Conservation (phyloP, 176 grass and related monocot genomes). For the Eragrostis curvula region DNA sequence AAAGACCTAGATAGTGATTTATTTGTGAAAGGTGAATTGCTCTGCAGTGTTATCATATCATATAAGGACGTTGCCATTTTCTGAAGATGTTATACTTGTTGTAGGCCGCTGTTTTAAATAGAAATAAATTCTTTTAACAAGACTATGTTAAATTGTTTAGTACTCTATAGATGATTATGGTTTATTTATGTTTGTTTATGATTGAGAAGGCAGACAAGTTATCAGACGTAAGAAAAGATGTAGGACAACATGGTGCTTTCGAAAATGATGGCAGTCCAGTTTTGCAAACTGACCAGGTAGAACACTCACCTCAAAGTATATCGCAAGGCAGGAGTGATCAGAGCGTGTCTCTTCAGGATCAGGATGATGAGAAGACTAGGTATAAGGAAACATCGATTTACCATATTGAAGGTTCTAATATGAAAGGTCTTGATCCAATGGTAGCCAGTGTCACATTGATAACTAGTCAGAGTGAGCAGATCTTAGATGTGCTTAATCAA, state of each 20-base stretch:
- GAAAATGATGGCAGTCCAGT: constrained; percentile 22
- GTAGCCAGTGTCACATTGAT: background rate
- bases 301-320: constrained; percentile 23
- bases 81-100: background rate
- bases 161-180: constrained; percentile 37
- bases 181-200: constrained; percentile 58
- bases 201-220: constrained; percentile 46
- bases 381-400: constrained; percentile 23
- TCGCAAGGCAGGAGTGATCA: constrained; percentile 30
- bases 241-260: constrained; percentile 30
- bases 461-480: constrained; percentile 16
- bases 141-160: constrained; percentile 24
- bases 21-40: constrained; percentile 23
- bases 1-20: constrained; percentile 26
- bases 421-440: constrained; percentile 20
- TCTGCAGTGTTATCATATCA: constrained; percentile 7
- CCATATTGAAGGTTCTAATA: constrained; percentile 3
- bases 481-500: constrained; percentile 23
- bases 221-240: constrained; percentile 21
- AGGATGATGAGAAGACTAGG: constrained; percentile 10
- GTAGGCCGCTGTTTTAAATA: background rate
- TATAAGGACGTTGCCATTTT: constrained; percentile 12
- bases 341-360: constrained; percentile 17
- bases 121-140: background rate
- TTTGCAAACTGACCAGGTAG: constrained; percentile 27